A percentile compares a stretch with the other conserved stretches of the same genome.
Evolutionary conservation across 192 early-diverging fungal genomes (phyloP).

Genomic region (Linnemannia schmuckeri): DNA sequence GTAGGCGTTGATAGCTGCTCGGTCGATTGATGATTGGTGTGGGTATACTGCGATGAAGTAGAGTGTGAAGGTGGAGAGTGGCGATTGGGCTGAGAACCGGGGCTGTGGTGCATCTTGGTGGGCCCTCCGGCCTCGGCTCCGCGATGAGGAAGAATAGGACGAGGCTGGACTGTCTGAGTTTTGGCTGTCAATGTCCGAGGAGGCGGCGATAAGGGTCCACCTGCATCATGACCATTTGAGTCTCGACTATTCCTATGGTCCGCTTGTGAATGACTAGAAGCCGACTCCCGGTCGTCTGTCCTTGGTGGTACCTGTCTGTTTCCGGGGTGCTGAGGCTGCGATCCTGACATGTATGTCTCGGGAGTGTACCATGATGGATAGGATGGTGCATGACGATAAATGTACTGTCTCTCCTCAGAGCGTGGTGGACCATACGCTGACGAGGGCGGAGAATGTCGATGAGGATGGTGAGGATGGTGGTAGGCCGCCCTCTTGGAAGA

Average conservation of each 20-base stretch:
- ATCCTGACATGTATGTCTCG: conserved; percentile 18
- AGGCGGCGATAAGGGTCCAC: background rate
- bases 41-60: conserved; percentile 8
- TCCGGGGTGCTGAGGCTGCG: conserved; percentile 15
- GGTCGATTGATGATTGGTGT: background rate
- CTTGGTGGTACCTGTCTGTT: background rate
- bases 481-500: conserved; percentile 22
- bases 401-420: background rate
- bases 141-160: conserved; percentile 15
- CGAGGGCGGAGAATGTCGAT: background rate
- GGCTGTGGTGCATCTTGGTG: background rate
- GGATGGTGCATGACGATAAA: conserved; percentile 11
- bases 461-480: background rate
- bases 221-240: background rate
- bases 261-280: background rate
- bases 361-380: conserved; percentile 48
- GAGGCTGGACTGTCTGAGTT: conserved; percentile 16
- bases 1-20: background rate
- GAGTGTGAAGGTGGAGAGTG: conserved; percentile 8
- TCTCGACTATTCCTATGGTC: background rate
- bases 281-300: background rate
- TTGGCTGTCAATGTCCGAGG: background rate
- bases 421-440: background rate
- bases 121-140: background rate
- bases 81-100: background rate